Conservation (phyloP, 768 basidiomycete species). For the Russula sp. region DNA sequence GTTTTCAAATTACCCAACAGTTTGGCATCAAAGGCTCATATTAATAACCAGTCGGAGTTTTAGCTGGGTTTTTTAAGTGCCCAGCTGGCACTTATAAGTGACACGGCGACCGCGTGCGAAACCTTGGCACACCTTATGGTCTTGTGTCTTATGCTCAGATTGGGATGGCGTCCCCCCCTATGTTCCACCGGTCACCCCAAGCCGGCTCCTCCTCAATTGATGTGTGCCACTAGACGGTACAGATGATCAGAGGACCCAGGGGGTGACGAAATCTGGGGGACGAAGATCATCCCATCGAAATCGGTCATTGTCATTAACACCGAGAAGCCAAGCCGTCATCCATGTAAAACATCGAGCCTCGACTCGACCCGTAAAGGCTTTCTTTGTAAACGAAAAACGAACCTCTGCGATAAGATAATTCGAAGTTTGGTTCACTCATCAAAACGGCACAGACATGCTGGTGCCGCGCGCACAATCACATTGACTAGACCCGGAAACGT, state of each 20-base stretch:
- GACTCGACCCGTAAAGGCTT: not conserved
- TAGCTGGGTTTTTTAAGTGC: too few relatives aligned
- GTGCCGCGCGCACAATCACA: too few relatives aligned
- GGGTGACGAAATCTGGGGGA: too few relatives aligned
- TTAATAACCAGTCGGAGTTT: not conserved
- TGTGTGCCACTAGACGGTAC: not conserved
- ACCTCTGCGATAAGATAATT: not conserved
- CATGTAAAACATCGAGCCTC: not conserved
- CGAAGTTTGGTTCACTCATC: too few relatives aligned
- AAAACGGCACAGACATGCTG: too few relatives aligned
- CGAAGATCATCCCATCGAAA: too few relatives aligned
- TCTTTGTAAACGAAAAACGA: not conserved
- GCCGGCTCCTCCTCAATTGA: not conserved
- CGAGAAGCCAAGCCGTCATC: too few relatives aligned
- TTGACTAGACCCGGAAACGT: not conserved
- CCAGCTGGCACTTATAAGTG: too few relatives aligned
- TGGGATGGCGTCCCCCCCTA: not conserved
- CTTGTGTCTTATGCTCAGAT: too few relatives aligned
- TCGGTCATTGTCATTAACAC: not conserved
- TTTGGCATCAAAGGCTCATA: not conserved
- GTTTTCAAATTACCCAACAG: not conserved
- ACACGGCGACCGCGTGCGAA: too few relatives aligned
- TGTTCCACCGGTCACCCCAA: not conserved
- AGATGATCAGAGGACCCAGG: too few relatives aligned
- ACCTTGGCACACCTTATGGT: too few relatives aligned